phyloP scores from a whole-genome alignment of 495 filamentous ascomycete genomes.

The Endocarpon pusillum region DNA sequence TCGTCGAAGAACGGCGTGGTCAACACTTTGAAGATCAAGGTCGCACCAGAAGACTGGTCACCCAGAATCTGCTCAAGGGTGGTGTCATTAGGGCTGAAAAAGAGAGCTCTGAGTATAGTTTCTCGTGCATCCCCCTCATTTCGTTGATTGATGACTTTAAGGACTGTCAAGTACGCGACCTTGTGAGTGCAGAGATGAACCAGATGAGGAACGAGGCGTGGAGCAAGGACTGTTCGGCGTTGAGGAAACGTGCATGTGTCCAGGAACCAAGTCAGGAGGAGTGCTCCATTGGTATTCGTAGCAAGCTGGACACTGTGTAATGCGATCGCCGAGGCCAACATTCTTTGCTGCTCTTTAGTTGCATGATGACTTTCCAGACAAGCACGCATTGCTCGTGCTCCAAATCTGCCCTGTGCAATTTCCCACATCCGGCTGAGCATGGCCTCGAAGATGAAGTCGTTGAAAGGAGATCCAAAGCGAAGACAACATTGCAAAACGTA shows the following conservation, averaged over 20 bases:
- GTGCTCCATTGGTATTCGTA: slow-evolving; percentile 87
- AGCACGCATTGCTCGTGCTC: slow-evolving; percentile 88
- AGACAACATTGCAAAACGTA: slow-evolving; percentile 94
- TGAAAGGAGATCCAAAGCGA: slow-evolving; percentile 73
- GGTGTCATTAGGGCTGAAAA: slow-evolving; percentile 83
- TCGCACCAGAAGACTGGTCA: slow-evolving; percentile 85
- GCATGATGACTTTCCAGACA: slow-evolving; percentile 93
- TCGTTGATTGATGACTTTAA: slow-evolving; percentile 97
- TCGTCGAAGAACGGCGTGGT: slow-evolving; percentile 98
- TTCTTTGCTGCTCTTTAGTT: slow-evolving; percentile 85
- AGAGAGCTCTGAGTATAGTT: slow-evolving; percentile 75
- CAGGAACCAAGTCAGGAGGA: slow-evolving; percentile 92
- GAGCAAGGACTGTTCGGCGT: slow-evolving; percentile 80
- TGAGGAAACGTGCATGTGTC: slow-evolving; percentile 94
- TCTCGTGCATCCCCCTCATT: slow-evolving; percentile 90
- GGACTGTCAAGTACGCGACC: slow-evolving; percentile 89
- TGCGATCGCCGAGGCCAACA: slow-evolving; percentile 87
- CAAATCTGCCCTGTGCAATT: slow-evolving; percentile 80
- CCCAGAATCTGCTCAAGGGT: slow-evolving; percentile 77
- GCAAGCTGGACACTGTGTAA: slow-evolving; percentile 92
- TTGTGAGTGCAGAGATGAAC: slow-evolving; percentile 97
- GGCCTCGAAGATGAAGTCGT: slow-evolving; percentile 92
- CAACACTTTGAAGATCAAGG: slow-evolving; percentile 92
- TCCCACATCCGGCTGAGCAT: slow-evolving; percentile 96
- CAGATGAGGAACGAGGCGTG: slow-evolving; percentile 84